Base-by-base conservation (phyloP, 495 filamentous ascomycete species). In the Penicillium roqueforti region DNA sequence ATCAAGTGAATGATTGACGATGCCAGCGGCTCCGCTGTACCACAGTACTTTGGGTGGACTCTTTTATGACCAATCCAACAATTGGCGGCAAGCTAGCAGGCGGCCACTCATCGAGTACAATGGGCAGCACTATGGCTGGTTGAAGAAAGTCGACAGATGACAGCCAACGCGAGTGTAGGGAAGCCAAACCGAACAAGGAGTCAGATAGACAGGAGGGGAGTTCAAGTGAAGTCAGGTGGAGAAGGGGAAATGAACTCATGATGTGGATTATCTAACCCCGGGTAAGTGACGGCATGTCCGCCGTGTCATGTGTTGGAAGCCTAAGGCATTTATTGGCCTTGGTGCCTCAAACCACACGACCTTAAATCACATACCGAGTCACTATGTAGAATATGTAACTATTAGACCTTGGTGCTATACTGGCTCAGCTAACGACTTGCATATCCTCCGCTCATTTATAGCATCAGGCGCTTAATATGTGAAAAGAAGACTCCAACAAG, bases 1-100 rank as follows among this genome's bases (percentile, higher is more conserved):
- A 50, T 54, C 50, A 23, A 51, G 31, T 29, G 56, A 55, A 29
- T 37, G 54, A 57, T 37, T 53, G 40, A 61, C 53, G 41, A 57
- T 60, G 49, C 42, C 25, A 53, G 26, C 34, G 49, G 46, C 28
- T 58, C 56, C 53, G 56, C 58, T 61, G 64, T 62, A 62, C 44
- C 59, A 62, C 62, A 55, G 43, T 51, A 59, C 41, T 62, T 61
- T 56, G 50, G 58, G 47, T 47, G 43, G 31, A 31, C 32, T 60
- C 43, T 63, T 63, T 45, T 63, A 67, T 36, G 67, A 73, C 72
- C 71, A 75, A 71, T 70, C 70, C 57, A 56, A 69, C 55, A 59
- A 73, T 69, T 69, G 67, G 63, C 58, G 63, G 47, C 59, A 55
- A 53, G 52, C 47, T 47, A 66, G 37, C 63, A 61, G 51, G 63